These are phyloP conservation scores for Fusarium luffae DNA, from an alignment of 2,329 filamentous ascomycete genomes.

Conservation along the genomic window DNA sequence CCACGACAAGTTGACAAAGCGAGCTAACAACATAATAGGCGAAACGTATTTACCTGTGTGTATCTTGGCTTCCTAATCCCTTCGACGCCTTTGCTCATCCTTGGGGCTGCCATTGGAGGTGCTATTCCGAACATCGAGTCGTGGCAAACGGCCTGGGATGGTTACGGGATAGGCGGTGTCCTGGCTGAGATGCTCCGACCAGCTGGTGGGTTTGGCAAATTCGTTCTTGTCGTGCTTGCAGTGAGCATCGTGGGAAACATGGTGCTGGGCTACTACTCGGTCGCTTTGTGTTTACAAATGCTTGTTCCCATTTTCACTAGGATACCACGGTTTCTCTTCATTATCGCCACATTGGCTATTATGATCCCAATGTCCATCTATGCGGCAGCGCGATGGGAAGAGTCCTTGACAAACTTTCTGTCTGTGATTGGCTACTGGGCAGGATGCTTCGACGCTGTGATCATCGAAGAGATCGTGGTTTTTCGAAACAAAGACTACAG, in stretches of 20 bases:
- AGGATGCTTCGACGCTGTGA: conserved; percentile 56
- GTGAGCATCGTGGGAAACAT: conserved; percentile 54
- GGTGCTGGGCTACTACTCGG: conserved; percentile 54
- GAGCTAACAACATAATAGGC: conserved; percentile 47
- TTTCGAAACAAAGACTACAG: conserved; percentile 56
- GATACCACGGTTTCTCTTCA: conserved; percentile 57
- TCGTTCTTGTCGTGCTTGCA: conserved; percentile 48
- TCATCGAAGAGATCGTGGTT: conserved; percentile 57
- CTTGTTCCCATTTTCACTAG: conserved; percentile 54
- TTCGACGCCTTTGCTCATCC: conserved; percentile 51
- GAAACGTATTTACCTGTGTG: conserved; percentile 47
- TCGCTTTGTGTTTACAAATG: conserved; percentile 56
- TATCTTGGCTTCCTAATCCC: conserved; percentile 61
- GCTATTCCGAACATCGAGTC: conserved; percentile 46
- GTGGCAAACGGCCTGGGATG: conserved; percentile 47
- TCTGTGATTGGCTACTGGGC: conserved; percentile 60
- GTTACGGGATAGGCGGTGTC: conserved; percentile 48
- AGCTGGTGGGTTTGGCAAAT: conserved; percentile 50
- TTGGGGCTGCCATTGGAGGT: conserved; percentile 55
- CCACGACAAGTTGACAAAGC: conserved; percentile 42
- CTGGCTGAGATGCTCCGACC: conserved; percentile 49
- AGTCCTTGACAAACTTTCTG: conserved; percentile 58
- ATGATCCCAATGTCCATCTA: conserved; percentile 57
- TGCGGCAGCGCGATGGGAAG: conserved; percentile 55
- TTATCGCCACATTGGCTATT: conserved; percentile 54